Conservation (phyloP, 179 eudicot species). For the Corrigiola litoralis region DNA sequence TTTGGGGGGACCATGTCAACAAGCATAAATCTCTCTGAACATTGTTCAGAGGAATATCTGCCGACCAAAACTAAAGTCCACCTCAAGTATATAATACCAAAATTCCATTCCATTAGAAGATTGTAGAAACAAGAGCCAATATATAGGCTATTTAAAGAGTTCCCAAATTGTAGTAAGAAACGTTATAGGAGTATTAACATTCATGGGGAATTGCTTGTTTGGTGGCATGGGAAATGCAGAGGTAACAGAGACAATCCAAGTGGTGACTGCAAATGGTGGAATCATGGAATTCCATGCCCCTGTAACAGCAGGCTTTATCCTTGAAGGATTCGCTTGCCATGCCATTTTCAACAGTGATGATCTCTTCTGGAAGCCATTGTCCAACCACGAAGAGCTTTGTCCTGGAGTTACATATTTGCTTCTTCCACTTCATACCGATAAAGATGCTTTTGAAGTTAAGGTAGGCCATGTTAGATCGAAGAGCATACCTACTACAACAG, state of each 20-base stretch:
- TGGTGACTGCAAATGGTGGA: conserved; percentile 55
- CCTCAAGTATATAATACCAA: conserved; percentile 10
- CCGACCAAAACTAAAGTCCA: conserved; percentile 10
- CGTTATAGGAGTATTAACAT: not conserved
- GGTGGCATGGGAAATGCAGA: conserved; percentile 36
- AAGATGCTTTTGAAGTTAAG: conserved; percentile 12
- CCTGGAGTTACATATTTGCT: conserved; percentile 70
- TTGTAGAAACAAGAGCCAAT: not conserved
- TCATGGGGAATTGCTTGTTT: conserved; percentile 68
- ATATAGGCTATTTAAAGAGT: not conserved
- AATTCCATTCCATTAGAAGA: not conserved
- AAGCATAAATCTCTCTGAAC: not conserved
- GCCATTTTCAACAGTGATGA: conserved; percentile 56
- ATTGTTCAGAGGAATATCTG: conserved; percentile 4
- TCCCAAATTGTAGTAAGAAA: not conserved
- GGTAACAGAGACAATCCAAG: conserved; percentile 37
- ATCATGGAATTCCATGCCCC: conserved; percentile 59
- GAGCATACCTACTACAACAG: conserved; percentile 45
- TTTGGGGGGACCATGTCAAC: conserved; percentile 8
- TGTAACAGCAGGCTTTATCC: conserved; percentile 47
- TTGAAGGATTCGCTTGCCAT: conserved; percentile 69
- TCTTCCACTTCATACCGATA: conserved; percentile 41
- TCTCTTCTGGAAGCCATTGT: conserved; percentile 70
- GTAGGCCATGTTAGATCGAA: conserved; percentile 60
- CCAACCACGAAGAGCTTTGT: conserved; percentile 46